Evolutionary conservation across 768 basidiomycete species (phyloP).

Genomic region (Lactifluus subvellereus): DNA sequence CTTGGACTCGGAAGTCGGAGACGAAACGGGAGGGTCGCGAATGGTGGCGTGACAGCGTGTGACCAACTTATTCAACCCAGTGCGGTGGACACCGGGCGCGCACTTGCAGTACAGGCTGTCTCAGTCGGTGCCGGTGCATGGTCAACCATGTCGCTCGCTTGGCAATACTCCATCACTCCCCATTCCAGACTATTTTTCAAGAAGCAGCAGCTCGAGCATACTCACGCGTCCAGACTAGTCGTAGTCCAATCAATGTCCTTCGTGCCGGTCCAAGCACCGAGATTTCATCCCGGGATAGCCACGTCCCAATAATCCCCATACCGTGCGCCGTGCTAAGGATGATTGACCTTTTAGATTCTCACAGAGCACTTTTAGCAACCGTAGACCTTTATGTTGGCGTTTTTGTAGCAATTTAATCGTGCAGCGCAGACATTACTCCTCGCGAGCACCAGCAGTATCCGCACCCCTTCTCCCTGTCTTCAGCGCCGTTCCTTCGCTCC

Average conservation of each 20-base stretch:
- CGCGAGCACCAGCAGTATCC: not conserved
- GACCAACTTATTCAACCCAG: not conserved
- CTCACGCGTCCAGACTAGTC: slow-evolving; percentile 26
- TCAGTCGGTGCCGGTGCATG: slow-evolving; percentile 34
- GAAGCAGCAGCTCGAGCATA: slow-evolving; percentile 49
- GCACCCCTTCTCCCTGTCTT: slow-evolving; percentile 11
- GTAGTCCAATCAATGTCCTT: not conserved
- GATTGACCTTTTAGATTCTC: not conserved
- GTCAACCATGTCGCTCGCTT: slow-evolving; percentile 35
- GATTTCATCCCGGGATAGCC: not conserved
- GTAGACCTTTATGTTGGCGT: not conserved
- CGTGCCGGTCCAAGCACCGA: not conserved
- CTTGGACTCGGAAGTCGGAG: no score
- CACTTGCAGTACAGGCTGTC: not conserved
- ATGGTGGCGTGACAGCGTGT: slow-evolving; percentile 5
- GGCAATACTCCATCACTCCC: slow-evolving; percentile 21
- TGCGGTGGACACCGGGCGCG: no score
- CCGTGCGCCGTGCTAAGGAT: slow-evolving; percentile 2
- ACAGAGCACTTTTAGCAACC: not conserved
- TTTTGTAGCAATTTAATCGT: not conserved
- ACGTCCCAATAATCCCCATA: not conserved
- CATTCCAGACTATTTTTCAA: slow-evolving; percentile 40
- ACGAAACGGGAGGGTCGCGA: no score
- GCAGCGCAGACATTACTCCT: slow-evolving; percentile 7
- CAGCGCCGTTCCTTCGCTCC: not conserved